These are phyloP conservation scores for Bodo saltans DNA, from an alignment of 78 protist species.

Conservation along the genomic window DNA sequence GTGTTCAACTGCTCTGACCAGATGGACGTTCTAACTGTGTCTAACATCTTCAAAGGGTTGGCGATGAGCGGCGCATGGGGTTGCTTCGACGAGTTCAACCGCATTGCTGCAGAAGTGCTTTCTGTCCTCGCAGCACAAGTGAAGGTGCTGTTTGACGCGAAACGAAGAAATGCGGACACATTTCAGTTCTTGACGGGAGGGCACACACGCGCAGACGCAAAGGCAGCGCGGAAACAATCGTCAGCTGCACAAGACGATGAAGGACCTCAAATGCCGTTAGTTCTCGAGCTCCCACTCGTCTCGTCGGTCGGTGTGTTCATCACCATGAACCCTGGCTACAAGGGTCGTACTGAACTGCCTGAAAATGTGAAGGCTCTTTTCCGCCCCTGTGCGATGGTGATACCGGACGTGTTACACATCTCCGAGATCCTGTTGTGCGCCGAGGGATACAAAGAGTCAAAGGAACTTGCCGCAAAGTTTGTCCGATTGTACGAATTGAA, in stretches of 20 bases:
- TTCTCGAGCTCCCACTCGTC: constrained; percentile 25
- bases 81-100: constrained; percentile 88
- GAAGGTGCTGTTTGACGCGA: constrained; percentile 53
- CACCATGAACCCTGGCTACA: constrained; percentile 89
- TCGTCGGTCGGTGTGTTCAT: constrained; percentile 62
- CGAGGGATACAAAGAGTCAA: constrained; percentile 64
- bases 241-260: background rate
- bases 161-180: constrained; percentile 23
- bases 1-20: constrained; percentile 57
- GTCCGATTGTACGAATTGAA: constrained; percentile 57
- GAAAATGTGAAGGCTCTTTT: constrained; percentile 86
- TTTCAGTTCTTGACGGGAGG: constrained; percentile 50
- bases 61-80: constrained; percentile 86
- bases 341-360: constrained; percentile 84
- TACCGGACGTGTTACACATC: constrained; percentile 79
- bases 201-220: too few species aligned
- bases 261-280: background rate
- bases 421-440: constrained; percentile 73
- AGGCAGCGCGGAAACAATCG: too few species aligned
- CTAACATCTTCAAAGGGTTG: constrained; percentile 55
- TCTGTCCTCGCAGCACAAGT: constrained; percentile 78
- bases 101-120: constrained; percentile 66
- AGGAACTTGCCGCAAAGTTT: constrained; percentile 70
- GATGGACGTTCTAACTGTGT: constrained; percentile 44
- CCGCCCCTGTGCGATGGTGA: constrained; percentile 84